phyloP scores from a whole-genome alignment of 495 filamentous ascomycete species.

The Oidiodendron maius region DNA sequence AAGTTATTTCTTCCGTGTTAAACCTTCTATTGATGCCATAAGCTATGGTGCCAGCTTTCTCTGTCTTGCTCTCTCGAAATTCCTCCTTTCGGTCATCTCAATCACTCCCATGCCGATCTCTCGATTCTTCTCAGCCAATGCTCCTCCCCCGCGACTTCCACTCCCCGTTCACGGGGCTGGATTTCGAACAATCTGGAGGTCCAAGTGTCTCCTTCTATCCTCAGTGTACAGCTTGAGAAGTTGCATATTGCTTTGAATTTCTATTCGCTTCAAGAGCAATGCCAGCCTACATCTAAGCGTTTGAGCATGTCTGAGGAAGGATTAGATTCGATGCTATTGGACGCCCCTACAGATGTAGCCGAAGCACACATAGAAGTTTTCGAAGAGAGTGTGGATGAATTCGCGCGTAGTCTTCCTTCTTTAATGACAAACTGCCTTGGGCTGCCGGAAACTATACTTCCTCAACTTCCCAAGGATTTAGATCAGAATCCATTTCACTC shows the following conservation, averaged over 20 bases:
- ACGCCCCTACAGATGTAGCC: neutral
- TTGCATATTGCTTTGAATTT: conserved; percentile 11
- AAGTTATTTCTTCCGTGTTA: neutral
- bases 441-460: neutral
- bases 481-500: no score
- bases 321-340: neutral
- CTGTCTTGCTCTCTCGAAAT: conserved; percentile 8
- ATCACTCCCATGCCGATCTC: neutral
- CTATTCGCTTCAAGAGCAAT: neutral
- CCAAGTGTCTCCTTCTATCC: conserved; percentile 4
- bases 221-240: conserved; percentile 6
- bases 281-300: neutral
- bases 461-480: neutral
- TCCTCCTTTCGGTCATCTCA: neutral
- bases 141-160: neutral
- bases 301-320: neutral
- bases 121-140: conserved; percentile 12
- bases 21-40: conserved; percentile 7
- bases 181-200: conserved; percentile 1
- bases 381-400: neutral
- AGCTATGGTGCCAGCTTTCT: conserved; percentile 19
- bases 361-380: neutral
- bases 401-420: neutral
- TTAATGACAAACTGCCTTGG: neutral
- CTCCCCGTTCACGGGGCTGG: neutral